Evolutionary conservation across 2,329 filamentous ascomycete species (phyloP), one percentile per base, ranked within the genome.

Genomic region (Pseudopithomyces chartarum): DNA sequence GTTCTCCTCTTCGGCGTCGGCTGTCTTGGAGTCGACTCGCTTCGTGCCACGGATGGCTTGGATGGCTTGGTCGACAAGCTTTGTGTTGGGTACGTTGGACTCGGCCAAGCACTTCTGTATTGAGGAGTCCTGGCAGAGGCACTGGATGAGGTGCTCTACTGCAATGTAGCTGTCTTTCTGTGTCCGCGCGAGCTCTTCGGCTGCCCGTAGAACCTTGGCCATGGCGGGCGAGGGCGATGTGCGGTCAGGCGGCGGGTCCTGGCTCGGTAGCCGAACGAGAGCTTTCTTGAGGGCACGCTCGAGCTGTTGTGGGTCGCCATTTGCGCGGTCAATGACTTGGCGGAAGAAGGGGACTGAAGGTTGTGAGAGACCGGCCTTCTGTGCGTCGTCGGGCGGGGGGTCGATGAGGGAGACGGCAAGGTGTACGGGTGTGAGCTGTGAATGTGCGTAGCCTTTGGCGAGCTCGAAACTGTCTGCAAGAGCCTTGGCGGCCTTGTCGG

Each of bases 91-190:
- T 39, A 99, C 85, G 73, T 97, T 98, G 63, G 92, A 85, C 64
- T 98, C 94, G 65, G 87, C 89, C 52, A 99, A 81, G 51, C 87
- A 86, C 47, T 80, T 79, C 75, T 95, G 88, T 53, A 98, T 87
- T 42, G 84, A 81, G 6, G 83, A 63, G 67, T 99, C 95, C 68
- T 98, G 92, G 12, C 88, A 85, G 20, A 97, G 82, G 1, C 91
- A 88, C 60, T 89, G 88, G 70, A 99, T 97, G 50, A 99, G 84
- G 74, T 99, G 95, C 77, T 98, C 95, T 57, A 98, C 88, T 39
- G 94, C 95, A 62, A 99, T 91, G 76, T 88, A 99, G 63, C 87
- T 91, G 75, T 99, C 95, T 70, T 97, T 98, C 70, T 99, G 95
- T n/a, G 93, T 92, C 80, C 96, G 97, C 68, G 96, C 94, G 53